Conservation (phyloP, 495 filamentous ascomycete genomes). For the Articulospora tetracladia region DNA sequence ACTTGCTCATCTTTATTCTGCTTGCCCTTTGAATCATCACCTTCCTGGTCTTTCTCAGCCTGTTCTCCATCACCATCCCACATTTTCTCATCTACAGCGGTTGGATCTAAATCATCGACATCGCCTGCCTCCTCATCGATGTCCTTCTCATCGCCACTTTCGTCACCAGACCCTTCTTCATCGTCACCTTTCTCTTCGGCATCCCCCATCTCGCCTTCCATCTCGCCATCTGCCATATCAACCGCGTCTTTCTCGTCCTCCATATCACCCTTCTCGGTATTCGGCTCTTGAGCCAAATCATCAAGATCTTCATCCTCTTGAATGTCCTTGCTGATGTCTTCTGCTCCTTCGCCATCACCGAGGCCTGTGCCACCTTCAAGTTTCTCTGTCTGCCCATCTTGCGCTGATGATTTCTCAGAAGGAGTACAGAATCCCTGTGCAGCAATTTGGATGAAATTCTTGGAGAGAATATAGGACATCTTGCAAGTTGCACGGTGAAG, state of each 20-base stretch:
- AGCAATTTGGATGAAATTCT: constrained; percentile 69
- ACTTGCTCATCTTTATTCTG: constrained; percentile 60
- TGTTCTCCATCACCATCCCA: constrained; percentile 83
- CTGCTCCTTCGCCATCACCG: constrained; percentile 90
- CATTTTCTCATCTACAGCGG: constrained; percentile 93
- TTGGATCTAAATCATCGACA: constrained; percentile 83
- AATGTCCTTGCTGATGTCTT: constrained; percentile 97
- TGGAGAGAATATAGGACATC: constrained; percentile 67
- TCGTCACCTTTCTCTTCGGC: constrained; percentile 52
- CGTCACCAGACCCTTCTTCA: constrained; percentile 39
- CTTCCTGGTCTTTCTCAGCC: constrained; percentile 76
- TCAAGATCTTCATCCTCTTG: constrained; percentile 88
- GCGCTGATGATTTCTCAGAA: constrained; percentile 64
- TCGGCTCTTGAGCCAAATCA: constrained; percentile 80
- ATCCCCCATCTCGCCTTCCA: constrained; percentile 77
- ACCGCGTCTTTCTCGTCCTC: constrained; percentile 78
- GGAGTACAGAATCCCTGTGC: constrained; percentile 90
- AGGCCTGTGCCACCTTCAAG: constrained; percentile 92
- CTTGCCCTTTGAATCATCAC: constrained; percentile 63
- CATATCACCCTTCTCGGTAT: constrained; percentile 61
- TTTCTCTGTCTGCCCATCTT: constrained; percentile 63
- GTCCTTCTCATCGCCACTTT: constrained; percentile 45
- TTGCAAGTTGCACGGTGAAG: constrained; percentile 69
- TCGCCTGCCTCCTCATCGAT: constrained; percentile 86
- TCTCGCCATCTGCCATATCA: constrained; percentile 87